Percentiles rank a stretch among this genome's conserved stretches.
phyloP scores from a whole-genome alignment of 768 basidiomycete genomes.

The Termitomyces sp. region DNA sequence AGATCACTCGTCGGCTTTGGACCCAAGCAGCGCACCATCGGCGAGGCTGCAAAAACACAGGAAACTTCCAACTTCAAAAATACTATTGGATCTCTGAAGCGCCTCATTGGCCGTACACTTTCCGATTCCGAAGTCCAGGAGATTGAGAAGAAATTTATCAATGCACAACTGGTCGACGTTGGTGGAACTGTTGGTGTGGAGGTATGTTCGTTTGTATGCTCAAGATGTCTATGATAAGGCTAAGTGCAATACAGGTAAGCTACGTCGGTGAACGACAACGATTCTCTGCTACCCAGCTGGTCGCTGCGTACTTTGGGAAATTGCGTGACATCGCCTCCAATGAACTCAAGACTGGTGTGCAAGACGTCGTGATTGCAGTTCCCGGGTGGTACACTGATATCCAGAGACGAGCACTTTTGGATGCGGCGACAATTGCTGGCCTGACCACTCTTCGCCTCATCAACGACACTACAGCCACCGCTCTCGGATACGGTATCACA shows the following conservation, averaged over 20 bases:
- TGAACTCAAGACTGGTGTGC: slow-evolving; percentile 83
- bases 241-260: slow-evolving; percentile 53
- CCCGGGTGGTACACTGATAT: slow-evolving; percentile 96
- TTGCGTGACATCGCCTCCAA: slow-evolving; percentile 79
- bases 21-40: slow-evolving; percentile 83
- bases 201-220: slow-evolving; percentile 41
- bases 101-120: slow-evolving; percentile 79
- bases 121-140: slow-evolving; percentile 77
- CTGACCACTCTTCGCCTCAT: slow-evolving; percentile 91
- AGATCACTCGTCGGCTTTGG: slow-evolving; percentile 96
- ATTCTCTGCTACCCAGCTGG: slow-evolving; percentile 88
- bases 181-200: slow-evolving; percentile 79
- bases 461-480: slow-evolving; percentile 94
- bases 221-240: neutral
- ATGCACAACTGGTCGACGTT: slow-evolving; percentile 81
- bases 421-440: slow-evolving; percentile 85
- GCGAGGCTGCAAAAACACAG: slow-evolving; percentile 94
- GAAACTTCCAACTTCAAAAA: slow-evolving; percentile 98
- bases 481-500: slow-evolving; percentile 98
- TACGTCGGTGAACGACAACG: slow-evolving; percentile 77
- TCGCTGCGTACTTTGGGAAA: slow-evolving; percentile 88
- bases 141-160: slow-evolving; percentile 87
- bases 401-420: slow-evolving; percentile 85
- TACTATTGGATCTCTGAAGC: slow-evolving; percentile 90
- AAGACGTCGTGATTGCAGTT: slow-evolving; percentile 92